phyloP scores from a whole-genome alignment of 305 asterid genomes.

The Fraxinus greggii region DNA sequence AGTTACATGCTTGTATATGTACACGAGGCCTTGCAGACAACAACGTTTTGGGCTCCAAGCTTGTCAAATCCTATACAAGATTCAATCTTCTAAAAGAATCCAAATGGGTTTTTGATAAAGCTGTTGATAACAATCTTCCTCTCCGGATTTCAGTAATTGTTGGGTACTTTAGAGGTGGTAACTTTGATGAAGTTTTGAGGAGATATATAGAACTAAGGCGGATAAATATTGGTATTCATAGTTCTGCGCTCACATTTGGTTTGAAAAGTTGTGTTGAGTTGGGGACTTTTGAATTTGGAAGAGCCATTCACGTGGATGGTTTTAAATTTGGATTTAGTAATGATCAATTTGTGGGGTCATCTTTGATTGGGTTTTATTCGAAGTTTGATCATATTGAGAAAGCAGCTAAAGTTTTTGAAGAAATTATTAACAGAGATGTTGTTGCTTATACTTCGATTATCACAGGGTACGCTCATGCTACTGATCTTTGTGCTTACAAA shows the following conservation, averaged over 20 bases:
- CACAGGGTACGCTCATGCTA: conserved; percentile 41
- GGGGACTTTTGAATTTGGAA: conserved; percentile 42
- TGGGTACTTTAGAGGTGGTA: conserved; percentile 38
- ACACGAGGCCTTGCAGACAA: conserved; percentile 38
- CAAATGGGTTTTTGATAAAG: conserved; percentile 33
- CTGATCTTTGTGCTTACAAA: conserved; percentile 27
- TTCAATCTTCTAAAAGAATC: conserved; percentile 44
- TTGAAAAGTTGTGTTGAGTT: conserved; percentile 48
- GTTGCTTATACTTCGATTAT: conserved; percentile 59
- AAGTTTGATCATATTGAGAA: conserved; percentile 30
- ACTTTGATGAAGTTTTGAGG: conserved; percentile 35
- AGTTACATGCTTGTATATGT: conserved; percentile 42
- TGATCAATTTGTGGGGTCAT: conserved; percentile 50
- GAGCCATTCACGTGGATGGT: conserved; percentile 43
- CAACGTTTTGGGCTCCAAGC: conserved; percentile 41
- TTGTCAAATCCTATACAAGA: conserved; percentile 35
- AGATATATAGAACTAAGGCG: conserved; percentile 37
- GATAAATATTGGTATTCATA: conserved; percentile 30
- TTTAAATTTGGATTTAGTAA: conserved; percentile 45
- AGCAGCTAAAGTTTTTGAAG: conserved; percentile 58
- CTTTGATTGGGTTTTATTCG: conserved; percentile 39
- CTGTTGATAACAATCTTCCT: conserved; percentile 25
- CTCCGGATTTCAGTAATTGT: conserved; percentile 45
- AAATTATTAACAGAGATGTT: conserved; percentile 50
- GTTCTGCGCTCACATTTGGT: conserved; percentile 39